Conservation (phyloP, 169 alveolate species). For the Plasmodium relictum region DNA sequence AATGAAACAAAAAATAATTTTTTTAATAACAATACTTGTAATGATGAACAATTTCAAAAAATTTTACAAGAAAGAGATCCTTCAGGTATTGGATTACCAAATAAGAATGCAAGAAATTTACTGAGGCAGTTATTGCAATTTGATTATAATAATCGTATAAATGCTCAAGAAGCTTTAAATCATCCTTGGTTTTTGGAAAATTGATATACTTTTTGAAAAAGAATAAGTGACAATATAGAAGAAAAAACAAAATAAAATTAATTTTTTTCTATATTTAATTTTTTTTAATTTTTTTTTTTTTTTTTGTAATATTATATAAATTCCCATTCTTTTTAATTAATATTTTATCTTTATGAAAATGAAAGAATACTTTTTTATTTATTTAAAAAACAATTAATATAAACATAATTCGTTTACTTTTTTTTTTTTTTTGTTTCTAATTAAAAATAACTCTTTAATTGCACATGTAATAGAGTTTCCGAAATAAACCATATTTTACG, state of each 20-base stretch:
- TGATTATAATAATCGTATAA: slow-evolving; percentile 85
- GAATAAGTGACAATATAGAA: neutral
- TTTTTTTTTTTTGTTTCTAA: too few relatives aligned
- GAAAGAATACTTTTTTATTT: too few relatives aligned
- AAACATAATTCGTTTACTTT: too few relatives aligned
- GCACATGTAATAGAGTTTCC: too few relatives aligned
- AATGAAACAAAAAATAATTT: slow-evolving; percentile 4
- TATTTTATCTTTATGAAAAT: too few relatives aligned
- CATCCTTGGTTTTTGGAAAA: slow-evolving; percentile 84
- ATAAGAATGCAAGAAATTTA: slow-evolving; percentile 84
- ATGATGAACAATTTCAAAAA: slow-evolving; percentile 55
- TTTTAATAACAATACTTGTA: slow-evolving; percentile 5
- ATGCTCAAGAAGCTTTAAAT: slow-evolving; percentile 87
- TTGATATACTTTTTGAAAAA: neutral
- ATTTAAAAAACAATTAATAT: too few relatives aligned
- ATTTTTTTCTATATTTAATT: neutral
- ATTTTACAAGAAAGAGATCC: slow-evolving; percentile 65
- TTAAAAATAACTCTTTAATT: too few relatives aligned
- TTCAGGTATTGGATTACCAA: slow-evolving; percentile 68
- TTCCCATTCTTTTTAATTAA: too few relatives aligned
- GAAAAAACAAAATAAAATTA: neutral
- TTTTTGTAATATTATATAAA: neutral
- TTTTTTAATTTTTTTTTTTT: neutral
- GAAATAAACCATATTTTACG: too few relatives aligned
- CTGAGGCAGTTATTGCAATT: slow-evolving; percentile 82